A percentile compares a stretch with the other conserved stretches of the same genome.
phyloP scores from a whole-genome alignment of 2,329 filamentous ascomycete species.

The Corniculantispora saksenae region DNA sequence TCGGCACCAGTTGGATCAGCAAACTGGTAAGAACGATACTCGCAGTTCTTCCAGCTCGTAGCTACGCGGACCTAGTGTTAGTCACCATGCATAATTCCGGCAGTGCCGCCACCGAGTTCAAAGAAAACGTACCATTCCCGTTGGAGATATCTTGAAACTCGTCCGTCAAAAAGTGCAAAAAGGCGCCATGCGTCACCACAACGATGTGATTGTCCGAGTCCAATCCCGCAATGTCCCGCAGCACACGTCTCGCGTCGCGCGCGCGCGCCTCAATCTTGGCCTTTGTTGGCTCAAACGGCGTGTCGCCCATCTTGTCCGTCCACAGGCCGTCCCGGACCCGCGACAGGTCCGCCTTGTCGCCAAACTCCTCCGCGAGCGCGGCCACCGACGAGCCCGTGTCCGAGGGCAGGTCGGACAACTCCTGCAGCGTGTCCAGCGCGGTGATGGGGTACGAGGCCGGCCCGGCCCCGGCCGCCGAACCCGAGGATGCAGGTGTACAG shows the following conservation, averaged over 20 bases:
- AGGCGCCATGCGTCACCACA: constrained; percentile 79
- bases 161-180: constrained; percentile 81
- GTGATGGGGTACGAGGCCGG: constrained; percentile 47
- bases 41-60: constrained; percentile 74
- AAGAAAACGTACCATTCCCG: constrained; percentile 42
- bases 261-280: constrained; percentile 62
- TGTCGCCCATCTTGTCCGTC: constrained; percentile 63
- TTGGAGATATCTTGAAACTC: constrained; percentile 68
- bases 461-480: constrained; percentile 58
- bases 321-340: constrained; percentile 62
- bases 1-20: constrained; percentile 52
- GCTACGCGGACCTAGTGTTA: constrained; percentile 41
- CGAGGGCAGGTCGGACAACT: constrained; percentile 72
- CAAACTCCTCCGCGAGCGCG: constrained; percentile 62
- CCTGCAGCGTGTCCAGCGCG: constrained; percentile 75
- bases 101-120: no score
- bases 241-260: constrained; percentile 57
- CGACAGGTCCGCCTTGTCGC: constrained; percentile 61
- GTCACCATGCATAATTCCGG: no score
- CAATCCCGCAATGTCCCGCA: constrained; percentile 47
- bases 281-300: constrained; percentile 48
- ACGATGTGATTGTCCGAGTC: constrained; percentile 63
- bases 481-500: constrained; percentile 73
- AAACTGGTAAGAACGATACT: constrained; percentile 70
- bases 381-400: constrained; percentile 67